Evolutionary conservation across 768 basidiomycete species (phyloP), one percentile per base, ranked within the genome.

Genomic region (Boletus sp.): DNA sequence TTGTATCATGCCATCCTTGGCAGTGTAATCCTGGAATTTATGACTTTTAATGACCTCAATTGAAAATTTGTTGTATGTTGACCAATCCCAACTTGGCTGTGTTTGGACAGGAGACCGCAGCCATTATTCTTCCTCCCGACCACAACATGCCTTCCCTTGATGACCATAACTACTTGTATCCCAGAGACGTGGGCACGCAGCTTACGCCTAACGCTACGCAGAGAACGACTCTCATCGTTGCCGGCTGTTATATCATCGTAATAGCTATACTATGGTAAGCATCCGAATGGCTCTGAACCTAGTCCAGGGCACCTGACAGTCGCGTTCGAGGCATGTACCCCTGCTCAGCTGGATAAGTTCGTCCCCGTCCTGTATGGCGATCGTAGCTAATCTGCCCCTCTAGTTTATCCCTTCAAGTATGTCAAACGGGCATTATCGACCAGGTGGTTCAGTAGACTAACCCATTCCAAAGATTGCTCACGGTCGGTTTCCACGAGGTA

Each of bases 361-460:
- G 88, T 80, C 15, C 39, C 27, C 41, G 13, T 53, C 39, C 30
- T 23, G 15, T 49, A 14, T 13, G 8, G 27, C 8, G 47, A 55
- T 40, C 47, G n/a, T 47, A 23, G 47, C 59, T 69, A 40, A 64
- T 25, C 33, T 41, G 29, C 42, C 33, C 35, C 17, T 51, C 42
- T 48, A 93, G 90, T 93, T 65, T 93, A 93, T 69, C 92, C 91
- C 5, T 93, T 93, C 81, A 93, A 93, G 91, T 91, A 72, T 72
- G 84, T 69, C 51, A n/a, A 57, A n/a, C 44, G 14, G 30, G 11
- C n/a, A 17, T 17, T 53, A 55, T 49, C 7, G 25, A 47, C 25
- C 13, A 19, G 7, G 35, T 37, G 21, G 48, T 47, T 34, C 27
- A 32, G 35, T 35, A 46, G 33, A 45, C 64, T 70, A 47, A 70